These are phyloP conservation scores for Solanum sitiens DNA, from an alignment of 257 asterid genomes.

Conservation along the genomic window DNA sequence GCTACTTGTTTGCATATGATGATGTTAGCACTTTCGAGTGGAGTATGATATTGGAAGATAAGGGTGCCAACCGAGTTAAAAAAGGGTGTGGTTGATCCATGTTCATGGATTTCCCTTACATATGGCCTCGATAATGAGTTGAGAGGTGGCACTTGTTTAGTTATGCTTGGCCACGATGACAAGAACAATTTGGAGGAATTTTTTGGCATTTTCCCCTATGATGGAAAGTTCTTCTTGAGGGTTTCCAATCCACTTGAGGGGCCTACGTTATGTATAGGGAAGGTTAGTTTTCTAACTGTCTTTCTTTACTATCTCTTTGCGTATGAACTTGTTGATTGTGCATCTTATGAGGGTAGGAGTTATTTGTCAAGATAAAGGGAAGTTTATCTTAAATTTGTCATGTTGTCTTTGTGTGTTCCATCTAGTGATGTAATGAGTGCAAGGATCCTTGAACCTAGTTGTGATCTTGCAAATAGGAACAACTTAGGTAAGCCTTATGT, in stretches of 20 bases:
- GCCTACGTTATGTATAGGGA: neutral
- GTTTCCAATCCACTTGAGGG: neutral
- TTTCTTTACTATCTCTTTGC: neutral
- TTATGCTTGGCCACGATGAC: neutral
- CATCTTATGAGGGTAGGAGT: neutral
- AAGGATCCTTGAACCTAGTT: neutral
- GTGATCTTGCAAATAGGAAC: neutral
- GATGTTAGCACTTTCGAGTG: neutral
- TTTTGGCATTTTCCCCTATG: neutral
- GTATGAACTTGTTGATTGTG: neutral
- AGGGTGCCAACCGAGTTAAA: neutral
- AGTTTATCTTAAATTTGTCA: neutral
- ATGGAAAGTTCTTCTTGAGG: neutral
- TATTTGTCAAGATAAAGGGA: neutral
- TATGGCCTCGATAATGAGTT: neutral
- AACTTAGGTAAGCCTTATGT: neutral
- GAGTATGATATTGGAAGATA: neutral
- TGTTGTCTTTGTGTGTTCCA: neutral
- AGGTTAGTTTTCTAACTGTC: neutral
- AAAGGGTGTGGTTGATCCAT: neutral
- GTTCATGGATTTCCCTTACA: neutral
- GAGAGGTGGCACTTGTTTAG: neutral
- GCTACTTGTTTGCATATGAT: neutral
- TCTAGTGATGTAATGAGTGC: neutral
- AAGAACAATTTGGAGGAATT: neutral